Evolutionary conservation across 768 basidiomycete genomes (phyloP).

Genomic region (Lentinula detonsa): DNA sequence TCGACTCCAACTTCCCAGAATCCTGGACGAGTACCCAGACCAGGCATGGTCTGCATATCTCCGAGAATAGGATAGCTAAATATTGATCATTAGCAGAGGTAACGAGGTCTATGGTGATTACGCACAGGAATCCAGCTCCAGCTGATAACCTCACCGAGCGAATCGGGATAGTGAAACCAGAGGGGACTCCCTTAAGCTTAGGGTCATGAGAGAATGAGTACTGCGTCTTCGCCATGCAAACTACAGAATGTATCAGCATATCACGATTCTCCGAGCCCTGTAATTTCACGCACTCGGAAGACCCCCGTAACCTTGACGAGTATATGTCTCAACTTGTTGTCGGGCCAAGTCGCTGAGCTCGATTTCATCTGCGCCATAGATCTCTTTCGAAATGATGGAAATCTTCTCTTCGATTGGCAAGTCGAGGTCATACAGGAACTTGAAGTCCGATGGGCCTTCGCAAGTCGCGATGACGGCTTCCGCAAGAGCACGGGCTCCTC

Average conservation of each 20-base stretch:
- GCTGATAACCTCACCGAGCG: conserved; percentile 83
- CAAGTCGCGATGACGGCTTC: conserved; percentile 88
- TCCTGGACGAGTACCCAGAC: conserved; percentile 86
- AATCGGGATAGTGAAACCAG: conserved; percentile 91
- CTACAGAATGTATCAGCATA: conserved; percentile 27
- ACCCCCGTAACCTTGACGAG: conserved; percentile 76
- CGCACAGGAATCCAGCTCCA: conserved; percentile 86
- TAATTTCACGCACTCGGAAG: conserved; percentile 60
- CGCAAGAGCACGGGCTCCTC: conserved; percentile 84
- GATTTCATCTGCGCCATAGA: conserved; percentile 92
- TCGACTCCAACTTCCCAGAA: conserved; percentile 91
- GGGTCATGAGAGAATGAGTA: conserved; percentile 97
- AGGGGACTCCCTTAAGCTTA: conserved; percentile 80
- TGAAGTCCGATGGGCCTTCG: conserved; percentile 78
- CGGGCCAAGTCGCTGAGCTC: conserved; percentile 79
- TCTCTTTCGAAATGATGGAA: conserved; percentile 75
- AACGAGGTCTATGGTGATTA: background rate
- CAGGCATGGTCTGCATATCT: conserved; percentile 99
- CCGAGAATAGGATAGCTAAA: conserved; percentile 70
- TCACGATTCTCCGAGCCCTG: background rate
- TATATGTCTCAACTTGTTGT: conserved; percentile 87
- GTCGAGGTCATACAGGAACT: conserved; percentile 88
- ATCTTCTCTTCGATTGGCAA: conserved; percentile 88
- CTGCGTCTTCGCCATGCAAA: conserved; percentile 98
- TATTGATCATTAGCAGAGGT: background rate